phyloP scores from a whole-genome alignment of 2,329 filamentous ascomycete species.

The Seiridium cupressi region DNA sequence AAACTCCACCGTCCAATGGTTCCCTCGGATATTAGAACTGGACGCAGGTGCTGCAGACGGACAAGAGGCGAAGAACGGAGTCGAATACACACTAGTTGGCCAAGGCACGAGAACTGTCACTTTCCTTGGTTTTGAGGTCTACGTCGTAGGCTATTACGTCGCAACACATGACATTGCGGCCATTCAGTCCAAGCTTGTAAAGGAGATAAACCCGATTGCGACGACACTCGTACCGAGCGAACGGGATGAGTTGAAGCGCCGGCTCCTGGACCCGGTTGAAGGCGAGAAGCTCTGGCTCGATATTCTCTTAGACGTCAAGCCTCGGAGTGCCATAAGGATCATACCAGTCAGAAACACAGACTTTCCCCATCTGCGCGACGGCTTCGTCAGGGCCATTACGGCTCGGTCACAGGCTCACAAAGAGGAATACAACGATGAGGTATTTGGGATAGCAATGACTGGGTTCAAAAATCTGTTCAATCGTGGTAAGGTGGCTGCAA shows the following conservation, averaged over 20 bases:
- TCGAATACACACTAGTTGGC: conserved; percentile 84
- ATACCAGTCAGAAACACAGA: conserved; percentile 92
- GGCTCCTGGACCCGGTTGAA: conserved; percentile 66
- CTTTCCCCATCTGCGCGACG: conserved; percentile 88
- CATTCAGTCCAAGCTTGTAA: conserved; percentile 76
- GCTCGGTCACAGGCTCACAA: conserved; percentile 62
- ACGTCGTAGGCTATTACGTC: conserved; percentile 91
- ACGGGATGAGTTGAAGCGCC: conserved; percentile 67
- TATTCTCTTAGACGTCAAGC: conserved; percentile 63
- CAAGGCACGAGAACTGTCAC: conserved; percentile 87
- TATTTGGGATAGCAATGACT: conserved; percentile 71
- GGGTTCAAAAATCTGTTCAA: conserved; percentile 83
- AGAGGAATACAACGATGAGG: conserved; percentile 62
- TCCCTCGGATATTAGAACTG: conserved; percentile 71
- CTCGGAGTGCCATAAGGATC: conserved; percentile 79
- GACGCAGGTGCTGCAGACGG: conserved; percentile 28
- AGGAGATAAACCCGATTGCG: conserved; percentile 72
- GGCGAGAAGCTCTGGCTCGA: conserved; percentile 74
- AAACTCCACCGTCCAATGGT: conserved; percentile 74
- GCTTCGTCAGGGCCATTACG: conserved; percentile 82
- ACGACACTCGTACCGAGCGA: conserved; percentile 82
- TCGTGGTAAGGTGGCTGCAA: conserved; percentile 76
- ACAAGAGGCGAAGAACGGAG: conserved; percentile 34
- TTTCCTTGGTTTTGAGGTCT: conserved; percentile 87
- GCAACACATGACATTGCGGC: conserved; percentile 77